Base-by-base conservation (phyloP, 129 eudicot genomes). In the Pulicaria dysenterica region DNA sequence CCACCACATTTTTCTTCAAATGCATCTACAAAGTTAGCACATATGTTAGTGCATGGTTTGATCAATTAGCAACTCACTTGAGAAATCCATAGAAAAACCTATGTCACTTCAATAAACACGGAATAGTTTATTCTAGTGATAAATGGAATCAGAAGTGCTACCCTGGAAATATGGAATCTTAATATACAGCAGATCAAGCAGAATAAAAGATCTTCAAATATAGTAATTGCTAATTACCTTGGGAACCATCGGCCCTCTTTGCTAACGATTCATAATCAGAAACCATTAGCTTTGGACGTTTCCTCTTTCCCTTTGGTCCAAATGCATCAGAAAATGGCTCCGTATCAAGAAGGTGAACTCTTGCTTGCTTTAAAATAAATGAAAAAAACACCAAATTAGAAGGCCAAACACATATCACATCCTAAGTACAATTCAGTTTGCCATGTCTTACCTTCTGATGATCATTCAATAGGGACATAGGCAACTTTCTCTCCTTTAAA, bases 281-380 rank as follows among this genome's bases (percentile, higher is more conserved):
- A 8, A 68, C 97, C 73, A 76, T 17, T 51, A 95, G 80, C 64
- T 87, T 86, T 10, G 99, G 99, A 6, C 96, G 89, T 76, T 88
- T 94, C 53, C 98, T 81, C 89, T 94, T 94, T 59, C 80, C 80
- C 85, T 94, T 94, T 3, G 97, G 87, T 74, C 98, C 98, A 88
- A 94, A 94, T 11, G 93, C 89, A 86, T 94, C 91, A 73, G 85
- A 79, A 70, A 94, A 94, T 45, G 98, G 92, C 83, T 90, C 83
- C 2, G 89, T 94, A 77, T 94, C 97, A 34, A 94, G 96, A 70
- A 94, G 97, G 73, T 90, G 99, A 70, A 86, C 89, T 86, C 94
- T 86, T 60, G 86, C 83, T 90, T 95, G 99, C 99, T 94, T 47
- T 62, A 81, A 57, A 75, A 16, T 12, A 72, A 37, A 73, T 4